A percentile compares a stretch with the other conserved stretches of the same genome.
These are phyloP conservation scores for Xylaria intraflava DNA, from an alignment of 495 filamentous ascomycete genomes.

Conservation along the genomic window DNA sequence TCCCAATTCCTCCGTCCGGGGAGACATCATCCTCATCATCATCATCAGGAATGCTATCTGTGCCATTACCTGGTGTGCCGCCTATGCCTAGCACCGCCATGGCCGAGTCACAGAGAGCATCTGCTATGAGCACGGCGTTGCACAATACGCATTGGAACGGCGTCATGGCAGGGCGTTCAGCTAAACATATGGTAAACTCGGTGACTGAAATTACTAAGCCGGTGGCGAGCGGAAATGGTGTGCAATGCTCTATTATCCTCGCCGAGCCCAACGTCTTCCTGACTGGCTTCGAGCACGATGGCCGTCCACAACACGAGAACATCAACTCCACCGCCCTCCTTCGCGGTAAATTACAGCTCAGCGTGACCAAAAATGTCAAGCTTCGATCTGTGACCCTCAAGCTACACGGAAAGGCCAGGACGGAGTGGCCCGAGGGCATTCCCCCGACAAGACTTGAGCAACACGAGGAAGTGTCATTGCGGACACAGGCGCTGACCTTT, in stretches of 20 bases:
- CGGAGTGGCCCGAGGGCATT: conserved; percentile 97
- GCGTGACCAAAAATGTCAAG: conserved; percentile 83
- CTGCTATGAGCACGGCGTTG: conserved; percentile 15
- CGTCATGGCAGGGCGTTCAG: conserved; percentile 38
- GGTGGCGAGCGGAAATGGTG: conserved; percentile 65
- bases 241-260: conserved; percentile 65
- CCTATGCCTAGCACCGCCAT: conserved; percentile 19
- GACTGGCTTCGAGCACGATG: conserved; percentile 82
- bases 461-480: conserved; percentile 71
- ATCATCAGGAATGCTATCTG: conserved; percentile 19
- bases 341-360: conserved; percentile 74
- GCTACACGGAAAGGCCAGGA: conserved; percentile 78
- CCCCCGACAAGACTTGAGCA: conserved; percentile 81
- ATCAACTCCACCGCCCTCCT: conserved; percentile 67
- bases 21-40: too few relatives aligned
- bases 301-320: conserved; percentile 51
- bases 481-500: conserved; percentile 72
- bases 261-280: conserved; percentile 88
- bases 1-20: too few relatives aligned
- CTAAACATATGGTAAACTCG: conserved; percentile 37
- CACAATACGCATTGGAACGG: conserved; percentile 33
- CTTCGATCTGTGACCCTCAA: conserved; percentile 88
- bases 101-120: conserved; percentile 20
- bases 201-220: conserved; percentile 54
- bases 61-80: conserved; percentile 20